A percentile compares a stretch with the other conserved stretches of the same genome.
Conservation (phyloP, 2,329 filamentous ascomycete species). For the Alternaria ventricosa region DNA sequence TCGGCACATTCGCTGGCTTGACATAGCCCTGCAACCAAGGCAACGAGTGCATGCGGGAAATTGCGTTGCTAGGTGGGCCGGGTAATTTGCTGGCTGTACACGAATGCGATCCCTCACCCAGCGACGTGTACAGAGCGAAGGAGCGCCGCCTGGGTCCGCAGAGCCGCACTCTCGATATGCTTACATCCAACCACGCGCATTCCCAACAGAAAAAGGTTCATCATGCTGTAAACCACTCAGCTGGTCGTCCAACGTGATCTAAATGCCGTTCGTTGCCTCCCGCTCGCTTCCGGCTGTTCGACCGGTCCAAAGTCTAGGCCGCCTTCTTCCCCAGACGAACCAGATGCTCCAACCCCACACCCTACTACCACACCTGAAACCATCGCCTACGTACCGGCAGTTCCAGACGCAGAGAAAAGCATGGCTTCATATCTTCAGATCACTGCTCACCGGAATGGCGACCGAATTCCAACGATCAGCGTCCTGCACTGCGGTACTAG, state of each 20-base stretch:
- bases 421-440: not conserved
- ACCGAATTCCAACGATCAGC: not conserved
- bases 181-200: conserved; percentile 7
- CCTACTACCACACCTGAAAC: conserved; percentile 19
- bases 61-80: conserved; percentile 12
- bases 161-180: conserved; percentile 12
- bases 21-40: conserved; percentile 8
- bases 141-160: conserved; percentile 12
- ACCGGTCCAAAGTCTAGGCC: conserved; percentile 5
- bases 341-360: conserved; percentile 17
- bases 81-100: conserved; percentile 5
- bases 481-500: not conserved
- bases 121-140: not conserved
- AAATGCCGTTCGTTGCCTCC: conserved; percentile 14
- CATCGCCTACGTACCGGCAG: conserved; percentile 6
- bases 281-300: conserved; percentile 13
- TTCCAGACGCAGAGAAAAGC: conserved; percentile 15
- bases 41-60: conserved; percentile 8
- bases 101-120: conserved; percentile 1
- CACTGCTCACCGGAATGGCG: not conserved
- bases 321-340: conserved; percentile 23
- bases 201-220: conserved; percentile 19
- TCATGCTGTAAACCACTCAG: conserved; percentile 13
- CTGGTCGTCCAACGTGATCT: not conserved
- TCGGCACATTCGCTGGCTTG: conserved; percentile 2